These are phyloP conservation scores for Saxophila tyrrhenica DNA, from an alignment of 495 filamentous ascomycete species.

Conservation along the genomic window DNA sequence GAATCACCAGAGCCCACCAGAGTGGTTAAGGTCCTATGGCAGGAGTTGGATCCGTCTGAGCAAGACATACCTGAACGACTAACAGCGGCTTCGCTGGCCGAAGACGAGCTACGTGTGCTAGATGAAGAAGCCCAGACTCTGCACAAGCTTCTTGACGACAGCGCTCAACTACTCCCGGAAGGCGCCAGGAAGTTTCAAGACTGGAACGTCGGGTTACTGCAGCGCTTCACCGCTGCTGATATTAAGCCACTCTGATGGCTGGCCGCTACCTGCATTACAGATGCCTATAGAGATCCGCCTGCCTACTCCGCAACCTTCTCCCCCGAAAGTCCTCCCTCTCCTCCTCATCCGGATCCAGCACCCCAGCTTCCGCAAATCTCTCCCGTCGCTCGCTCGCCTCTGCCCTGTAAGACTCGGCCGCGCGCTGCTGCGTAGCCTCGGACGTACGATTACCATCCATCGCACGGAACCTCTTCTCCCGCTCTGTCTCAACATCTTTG, in stretches of 20 bases:
- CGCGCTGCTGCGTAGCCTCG: no score
- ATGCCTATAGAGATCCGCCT: neutral
- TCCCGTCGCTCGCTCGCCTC: no score
- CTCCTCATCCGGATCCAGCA: no score
- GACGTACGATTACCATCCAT: no score
- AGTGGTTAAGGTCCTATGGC: conserved; percentile 28
- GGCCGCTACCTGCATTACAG: no score
- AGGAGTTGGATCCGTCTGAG: neutral
- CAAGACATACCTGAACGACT: neutral
- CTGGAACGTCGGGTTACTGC: conserved; percentile 27
- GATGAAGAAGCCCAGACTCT: conserved; percentile 11
- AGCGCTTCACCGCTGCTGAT: conserved; percentile 22
- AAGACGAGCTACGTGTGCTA: conserved; percentile 17
- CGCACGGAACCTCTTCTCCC: no score
- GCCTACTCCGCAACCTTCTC: neutral
- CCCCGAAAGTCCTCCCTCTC: neutral
- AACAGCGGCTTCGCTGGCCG: conserved; percentile 9
- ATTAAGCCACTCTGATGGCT: neutral
- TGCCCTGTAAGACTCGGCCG: no score
- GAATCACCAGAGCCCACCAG: conserved; percentile 20
- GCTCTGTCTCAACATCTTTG: no score
- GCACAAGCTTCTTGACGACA: conserved; percentile 11
- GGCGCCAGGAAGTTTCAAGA: conserved; percentile 23
- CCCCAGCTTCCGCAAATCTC: no score
- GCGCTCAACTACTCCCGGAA: conserved; percentile 18